Conservation (phyloP, 345 rosid species). For the Cardamine resedifolia region DNA sequence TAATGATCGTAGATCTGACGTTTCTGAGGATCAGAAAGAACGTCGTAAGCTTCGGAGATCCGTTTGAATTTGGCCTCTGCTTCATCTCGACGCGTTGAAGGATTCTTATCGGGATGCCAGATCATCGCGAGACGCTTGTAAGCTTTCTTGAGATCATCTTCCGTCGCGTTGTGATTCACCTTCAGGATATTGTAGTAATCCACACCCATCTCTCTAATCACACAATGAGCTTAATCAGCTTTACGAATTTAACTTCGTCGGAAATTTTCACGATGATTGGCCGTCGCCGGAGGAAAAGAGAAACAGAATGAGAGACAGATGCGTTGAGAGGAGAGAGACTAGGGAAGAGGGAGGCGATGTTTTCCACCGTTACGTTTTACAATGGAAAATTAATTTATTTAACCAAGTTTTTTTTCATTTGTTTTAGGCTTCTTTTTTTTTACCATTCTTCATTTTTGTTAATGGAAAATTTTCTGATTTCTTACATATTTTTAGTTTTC, state of each 20-base stretch:
- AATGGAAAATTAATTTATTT: neutral
- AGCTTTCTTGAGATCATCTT: constrained; percentile 79
- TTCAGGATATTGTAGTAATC: constrained; percentile 94
- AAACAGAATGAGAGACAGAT: neutral
- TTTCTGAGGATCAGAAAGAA: constrained; percentile 70
- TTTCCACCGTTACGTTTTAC: constrained; percentile 16
- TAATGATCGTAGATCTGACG: constrained; percentile 94
- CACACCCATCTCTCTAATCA: constrained; percentile 59
- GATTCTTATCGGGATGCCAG: constrained; percentile 99
- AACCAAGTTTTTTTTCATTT: neutral
- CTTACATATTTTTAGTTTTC: neutral
- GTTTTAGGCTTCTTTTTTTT: neutral
- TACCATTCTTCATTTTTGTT: neutral
- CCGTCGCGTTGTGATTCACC: constrained; percentile 85
- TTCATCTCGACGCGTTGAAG: constrained; percentile 55
- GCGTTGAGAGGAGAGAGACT: constrained; percentile 28
- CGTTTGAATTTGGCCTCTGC: constrained; percentile 92
- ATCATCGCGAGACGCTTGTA: constrained; percentile 93
- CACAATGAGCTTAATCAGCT: neutral
- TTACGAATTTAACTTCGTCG: neutral
- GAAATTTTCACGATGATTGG: neutral
- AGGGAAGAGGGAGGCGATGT: constrained; percentile 19
- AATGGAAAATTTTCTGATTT: neutral
- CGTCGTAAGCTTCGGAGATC: constrained; percentile 89
- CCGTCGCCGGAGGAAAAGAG: constrained; percentile 19